These are phyloP conservation scores for Cryptococcus sp. DNA, from an alignment of 1,284 basidiomycete genomes.

Conservation along the genomic window DNA sequence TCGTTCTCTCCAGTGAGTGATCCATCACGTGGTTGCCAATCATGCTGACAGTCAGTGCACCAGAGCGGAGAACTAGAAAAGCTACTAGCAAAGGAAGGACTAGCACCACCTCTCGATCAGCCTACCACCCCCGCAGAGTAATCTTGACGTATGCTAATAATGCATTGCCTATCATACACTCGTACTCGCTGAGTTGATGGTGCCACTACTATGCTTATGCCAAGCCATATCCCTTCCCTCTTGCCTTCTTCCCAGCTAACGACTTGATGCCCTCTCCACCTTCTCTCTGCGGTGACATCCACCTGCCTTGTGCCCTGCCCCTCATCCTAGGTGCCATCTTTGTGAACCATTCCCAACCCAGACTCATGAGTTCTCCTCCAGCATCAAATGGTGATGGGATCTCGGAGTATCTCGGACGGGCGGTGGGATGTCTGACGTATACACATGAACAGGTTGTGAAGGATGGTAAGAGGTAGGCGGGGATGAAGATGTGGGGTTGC, in stretches of 20 bases:
- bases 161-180: too few relatives aligned
- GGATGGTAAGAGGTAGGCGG: constrained; percentile 87
- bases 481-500: constrained; percentile 89
- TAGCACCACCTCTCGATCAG: constrained; percentile 53
- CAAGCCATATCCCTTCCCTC: neutral
- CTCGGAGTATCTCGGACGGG: constrained; percentile 84
- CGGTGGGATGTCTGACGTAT: constrained; percentile 93
- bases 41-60: constrained; percentile 63
- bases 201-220: neutral
- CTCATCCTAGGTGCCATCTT: constrained; percentile 61
- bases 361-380: constrained; percentile 78
- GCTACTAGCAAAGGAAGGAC: constrained; percentile 66
- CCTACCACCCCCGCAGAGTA: constrained; percentile 1
- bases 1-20: constrained; percentile 79
- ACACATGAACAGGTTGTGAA: constrained; percentile 89
- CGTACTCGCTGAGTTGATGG: neutral
- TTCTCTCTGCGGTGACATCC: constrained; percentile 59
- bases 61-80: constrained; percentile 89
- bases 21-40: neutral
- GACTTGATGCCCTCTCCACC: constrained; percentile 15
- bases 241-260: constrained; percentile 13
- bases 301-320: constrained; percentile 58
- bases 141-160: too few relatives aligned
- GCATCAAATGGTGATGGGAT: constrained; percentile 91
- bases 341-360: constrained; percentile 86